Evolutionary conservation across 352 stramenopile genomes (phyloP).

Genomic region (Globisporangium yorkense): DNA sequence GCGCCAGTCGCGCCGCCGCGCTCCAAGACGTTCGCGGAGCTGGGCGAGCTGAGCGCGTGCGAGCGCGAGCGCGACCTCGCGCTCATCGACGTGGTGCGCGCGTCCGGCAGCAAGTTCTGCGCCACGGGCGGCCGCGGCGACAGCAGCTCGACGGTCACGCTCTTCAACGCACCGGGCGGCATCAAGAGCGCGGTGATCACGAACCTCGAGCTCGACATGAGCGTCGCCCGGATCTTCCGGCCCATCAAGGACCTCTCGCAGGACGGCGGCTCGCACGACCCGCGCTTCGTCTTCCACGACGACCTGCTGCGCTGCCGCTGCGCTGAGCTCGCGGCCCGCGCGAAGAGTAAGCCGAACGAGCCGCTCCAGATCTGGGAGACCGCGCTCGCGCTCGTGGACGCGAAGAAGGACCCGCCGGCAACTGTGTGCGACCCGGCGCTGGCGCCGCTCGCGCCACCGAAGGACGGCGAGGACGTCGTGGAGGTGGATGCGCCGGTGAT

Average conservation of each 20-base stretch:
- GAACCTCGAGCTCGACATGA: constrained; percentile 9
- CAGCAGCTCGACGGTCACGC: constrained; percentile 1
- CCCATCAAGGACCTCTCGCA: constrained; percentile 17
- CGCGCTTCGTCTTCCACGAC: constrained; percentile 11
- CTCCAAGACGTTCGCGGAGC: constrained; percentile 4
- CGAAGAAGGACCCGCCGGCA: constrained; percentile 3
- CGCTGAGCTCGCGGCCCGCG: not conserved
- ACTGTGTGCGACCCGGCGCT: constrained; percentile 5
- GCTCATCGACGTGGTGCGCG: constrained; percentile 10
- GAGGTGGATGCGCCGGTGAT: constrained; percentile 7
- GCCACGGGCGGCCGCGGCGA: not conserved
- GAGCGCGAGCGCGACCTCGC: constrained; percentile 6
- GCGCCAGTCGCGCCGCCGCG: not conserved
- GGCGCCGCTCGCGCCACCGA: not conserved
- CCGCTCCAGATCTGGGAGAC: constrained; percentile 9
- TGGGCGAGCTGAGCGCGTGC: constrained; percentile 2
- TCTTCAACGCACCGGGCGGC: constrained; percentile 3
- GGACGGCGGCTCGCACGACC: constrained; percentile 20
- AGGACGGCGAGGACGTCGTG: not conserved
- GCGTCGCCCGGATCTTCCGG: not conserved
- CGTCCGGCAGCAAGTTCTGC: constrained; percentile 4
- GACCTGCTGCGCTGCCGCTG: constrained; percentile 7
- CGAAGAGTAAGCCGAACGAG: not conserved
- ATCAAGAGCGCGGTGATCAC: constrained; percentile 7
- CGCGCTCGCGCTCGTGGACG: constrained; percentile 2